Conservation (phyloP, 2,329 filamentous ascomycete genomes). For the Pseudogymnoascus sp. region DNA sequence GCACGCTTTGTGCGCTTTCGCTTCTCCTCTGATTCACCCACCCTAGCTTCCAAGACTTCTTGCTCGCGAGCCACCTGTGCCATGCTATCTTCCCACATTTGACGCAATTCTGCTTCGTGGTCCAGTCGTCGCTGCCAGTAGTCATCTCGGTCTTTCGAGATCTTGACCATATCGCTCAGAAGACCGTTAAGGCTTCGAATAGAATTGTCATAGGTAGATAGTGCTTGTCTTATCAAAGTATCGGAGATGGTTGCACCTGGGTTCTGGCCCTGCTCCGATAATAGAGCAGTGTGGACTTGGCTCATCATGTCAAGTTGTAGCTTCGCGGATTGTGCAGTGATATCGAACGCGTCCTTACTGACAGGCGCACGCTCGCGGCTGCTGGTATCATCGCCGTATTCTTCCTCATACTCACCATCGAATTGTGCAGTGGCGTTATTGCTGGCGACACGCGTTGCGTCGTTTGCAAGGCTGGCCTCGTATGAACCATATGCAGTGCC, state of each 20-base stretch:
- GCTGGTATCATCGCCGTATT: slow-evolving; percentile 73
- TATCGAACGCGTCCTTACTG: slow-evolving; percentile 90
- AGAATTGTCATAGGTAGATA: slow-evolving; percentile 80
- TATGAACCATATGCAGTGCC: slow-evolving; percentile 45
- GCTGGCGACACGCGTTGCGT: slow-evolving; percentile 23
- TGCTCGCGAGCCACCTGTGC: slow-evolving; percentile 91
- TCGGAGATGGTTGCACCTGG: slow-evolving; percentile 70
- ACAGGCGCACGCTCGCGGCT: slow-evolving; percentile 64
- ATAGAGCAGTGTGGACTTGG: slow-evolving; percentile 74
- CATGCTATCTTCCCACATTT: slow-evolving; percentile 99
- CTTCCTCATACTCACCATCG: slow-evolving; percentile 59
- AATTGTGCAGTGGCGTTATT: slow-evolving; percentile 30
- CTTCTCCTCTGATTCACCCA: slow-evolving; percentile 86
- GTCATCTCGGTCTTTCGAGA: slow-evolving; percentile 86
- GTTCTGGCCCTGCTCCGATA: slow-evolving; percentile 61
- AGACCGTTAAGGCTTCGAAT: slow-evolving; percentile 80
- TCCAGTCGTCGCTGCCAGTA: slow-evolving; percentile 96
- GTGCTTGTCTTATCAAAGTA: slow-evolving; percentile 64
- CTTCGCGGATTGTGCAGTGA: slow-evolving; percentile 90
- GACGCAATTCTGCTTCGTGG: slow-evolving; percentile 80
- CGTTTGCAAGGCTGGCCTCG: slow-evolving; percentile 45
- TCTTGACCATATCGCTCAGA: slow-evolving; percentile 79
- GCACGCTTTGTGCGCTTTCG: slow-evolving; percentile 82
- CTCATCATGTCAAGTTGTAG: slow-evolving; percentile 86
- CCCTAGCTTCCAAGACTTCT: slow-evolving; percentile 77